phyloP scores from a whole-genome alignment of 352 stramenopile species.

The Pythium aquatile region DNA sequence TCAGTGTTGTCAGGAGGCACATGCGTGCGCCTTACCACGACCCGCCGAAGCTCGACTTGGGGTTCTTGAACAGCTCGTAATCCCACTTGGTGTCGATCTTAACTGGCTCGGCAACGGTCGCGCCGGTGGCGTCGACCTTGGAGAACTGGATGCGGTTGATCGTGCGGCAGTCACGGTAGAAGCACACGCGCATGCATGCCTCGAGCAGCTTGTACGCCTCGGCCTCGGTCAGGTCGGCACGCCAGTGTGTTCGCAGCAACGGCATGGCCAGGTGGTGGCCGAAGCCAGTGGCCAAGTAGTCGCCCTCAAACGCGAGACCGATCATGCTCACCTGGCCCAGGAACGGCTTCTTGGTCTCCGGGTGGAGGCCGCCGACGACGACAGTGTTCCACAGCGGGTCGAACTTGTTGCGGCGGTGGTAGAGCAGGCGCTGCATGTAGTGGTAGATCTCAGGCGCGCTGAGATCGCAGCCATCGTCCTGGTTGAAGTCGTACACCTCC shows the following conservation, averaged over 20 bases:
- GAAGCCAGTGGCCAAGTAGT: constrained; percentile 97
- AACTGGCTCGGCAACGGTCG: constrained; percentile 93
- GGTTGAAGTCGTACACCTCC: constrained; percentile 94
- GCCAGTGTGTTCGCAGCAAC: constrained; percentile 95
- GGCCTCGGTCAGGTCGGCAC: constrained; percentile 90
- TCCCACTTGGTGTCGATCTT: constrained; percentile 96
- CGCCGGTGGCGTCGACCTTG: constrained; percentile 89
- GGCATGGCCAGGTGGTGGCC: constrained; percentile 96
- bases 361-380: constrained; percentile 93
- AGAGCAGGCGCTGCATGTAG: constrained; percentile 97
- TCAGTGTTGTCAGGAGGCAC: not conserved
- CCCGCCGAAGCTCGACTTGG: constrained; percentile 87
- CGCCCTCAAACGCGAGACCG: constrained; percentile 95
- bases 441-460: constrained; percentile 94
- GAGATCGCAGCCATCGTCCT: constrained; percentile 94
- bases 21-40: constrained; percentile 69
- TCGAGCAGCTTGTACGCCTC: constrained; percentile 95
- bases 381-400: constrained; percentile 99
- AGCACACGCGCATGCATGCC: constrained; percentile 97
- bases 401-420: constrained; percentile 98
- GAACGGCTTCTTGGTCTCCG: constrained; percentile 90
- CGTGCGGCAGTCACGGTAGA: constrained; percentile 98
- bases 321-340: constrained; percentile 98
- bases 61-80: constrained; percentile 83
- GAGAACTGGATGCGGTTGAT: constrained; percentile 98